phyloP scores from a whole-genome alignment of 441 rosid genomes.

The Aleurites moluccanus region DNA sequence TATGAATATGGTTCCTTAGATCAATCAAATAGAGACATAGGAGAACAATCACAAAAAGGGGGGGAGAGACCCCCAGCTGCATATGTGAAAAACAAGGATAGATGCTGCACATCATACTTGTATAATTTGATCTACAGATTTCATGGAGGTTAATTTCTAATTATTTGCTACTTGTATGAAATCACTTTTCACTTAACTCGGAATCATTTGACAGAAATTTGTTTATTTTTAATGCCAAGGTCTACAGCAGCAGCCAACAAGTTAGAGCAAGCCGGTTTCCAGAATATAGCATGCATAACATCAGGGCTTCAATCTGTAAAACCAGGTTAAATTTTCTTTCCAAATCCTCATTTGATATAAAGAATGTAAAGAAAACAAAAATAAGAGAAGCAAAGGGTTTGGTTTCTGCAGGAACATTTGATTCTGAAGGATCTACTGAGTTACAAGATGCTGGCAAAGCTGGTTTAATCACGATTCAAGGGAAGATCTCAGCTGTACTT shows the following conservation, averaged over 20 bases:
- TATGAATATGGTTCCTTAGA: neutral
- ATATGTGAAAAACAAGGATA: too few species aligned
- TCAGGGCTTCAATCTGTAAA: constrained; percentile 89
- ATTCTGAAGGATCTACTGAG: constrained; percentile 67
- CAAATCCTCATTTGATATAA: neutral
- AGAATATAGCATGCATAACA: constrained; percentile 72
- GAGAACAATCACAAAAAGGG: neutral
- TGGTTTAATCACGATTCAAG: constrained; percentile 84
- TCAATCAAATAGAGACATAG: neutral
- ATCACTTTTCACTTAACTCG: neutral
- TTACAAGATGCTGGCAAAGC: constrained; percentile 90
- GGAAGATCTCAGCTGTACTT: constrained; percentile 88
- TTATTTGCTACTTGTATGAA: neutral
- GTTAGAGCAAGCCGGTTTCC: constrained; percentile 75
- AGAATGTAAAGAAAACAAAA: neutral
- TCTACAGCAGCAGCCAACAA: constrained; percentile 81
- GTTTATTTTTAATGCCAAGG: constrained; percentile 42
- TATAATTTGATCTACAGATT: neutral
- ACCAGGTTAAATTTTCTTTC: constrained; percentile 53
- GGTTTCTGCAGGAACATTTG: constrained; percentile 60
- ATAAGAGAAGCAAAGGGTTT: neutral
- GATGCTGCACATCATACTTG: neutral
- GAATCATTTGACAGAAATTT: constrained; percentile 21
- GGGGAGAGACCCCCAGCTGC: neutral
- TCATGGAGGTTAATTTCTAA: neutral